These are phyloP conservation scores for Podaxis sp. DNA, from an alignment of 768 basidiomycete genomes.

Conservation along the genomic window DNA sequence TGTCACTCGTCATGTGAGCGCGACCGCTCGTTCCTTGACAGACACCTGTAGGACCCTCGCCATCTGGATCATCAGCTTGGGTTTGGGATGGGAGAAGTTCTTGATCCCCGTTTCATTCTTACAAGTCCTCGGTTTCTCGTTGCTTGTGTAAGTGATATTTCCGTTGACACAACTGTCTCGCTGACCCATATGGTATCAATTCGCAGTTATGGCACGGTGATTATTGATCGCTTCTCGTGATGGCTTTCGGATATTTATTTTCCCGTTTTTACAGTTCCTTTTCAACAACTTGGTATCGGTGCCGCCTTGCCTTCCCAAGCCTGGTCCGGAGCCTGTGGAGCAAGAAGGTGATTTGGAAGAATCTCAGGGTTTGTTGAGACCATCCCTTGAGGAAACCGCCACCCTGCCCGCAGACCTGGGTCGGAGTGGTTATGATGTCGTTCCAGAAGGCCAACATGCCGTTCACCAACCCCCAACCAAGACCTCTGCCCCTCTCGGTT, in stretches of 20 bases:
- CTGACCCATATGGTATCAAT: slow-evolving; percentile 5
- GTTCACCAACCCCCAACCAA: slow-evolving; percentile 15
- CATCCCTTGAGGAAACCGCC: slow-evolving; percentile 77
- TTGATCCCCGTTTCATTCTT: slow-evolving; percentile 79
- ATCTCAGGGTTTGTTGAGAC: slow-evolving; percentile 47
- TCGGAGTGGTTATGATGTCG: slow-evolving; percentile 81
- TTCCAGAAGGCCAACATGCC: slow-evolving; percentile 51
- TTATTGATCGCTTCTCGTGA: slow-evolving; percentile 22
- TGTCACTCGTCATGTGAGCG: slow-evolving; percentile 91
- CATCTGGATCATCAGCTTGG: slow-evolving; percentile 94
- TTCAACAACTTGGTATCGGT: slow-evolving; percentile 81
- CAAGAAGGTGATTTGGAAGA: slow-evolving; percentile 57
- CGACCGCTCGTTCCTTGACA: slow-evolving; percentile 87
- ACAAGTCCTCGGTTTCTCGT: slow-evolving; percentile 80
- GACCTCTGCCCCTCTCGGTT: neutral
- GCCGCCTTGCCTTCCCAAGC: slow-evolving; percentile 62
- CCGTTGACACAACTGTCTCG: neutral
- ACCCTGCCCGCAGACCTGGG: slow-evolving; percentile 78
- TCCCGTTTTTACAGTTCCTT: slow-evolving; percentile 56
- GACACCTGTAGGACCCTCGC: slow-evolving; percentile 94
- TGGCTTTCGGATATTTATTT: slow-evolving; percentile 12
- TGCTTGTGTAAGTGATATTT: slow-evolving; percentile 75
- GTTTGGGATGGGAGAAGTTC: slow-evolving; percentile 87
- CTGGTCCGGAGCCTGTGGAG: slow-evolving; percentile 27
- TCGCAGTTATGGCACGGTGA: slow-evolving; percentile 80